phyloP scores from a whole-genome alignment of 202 grass and related monocot species.

The Hordeum pubiflorum region DNA sequence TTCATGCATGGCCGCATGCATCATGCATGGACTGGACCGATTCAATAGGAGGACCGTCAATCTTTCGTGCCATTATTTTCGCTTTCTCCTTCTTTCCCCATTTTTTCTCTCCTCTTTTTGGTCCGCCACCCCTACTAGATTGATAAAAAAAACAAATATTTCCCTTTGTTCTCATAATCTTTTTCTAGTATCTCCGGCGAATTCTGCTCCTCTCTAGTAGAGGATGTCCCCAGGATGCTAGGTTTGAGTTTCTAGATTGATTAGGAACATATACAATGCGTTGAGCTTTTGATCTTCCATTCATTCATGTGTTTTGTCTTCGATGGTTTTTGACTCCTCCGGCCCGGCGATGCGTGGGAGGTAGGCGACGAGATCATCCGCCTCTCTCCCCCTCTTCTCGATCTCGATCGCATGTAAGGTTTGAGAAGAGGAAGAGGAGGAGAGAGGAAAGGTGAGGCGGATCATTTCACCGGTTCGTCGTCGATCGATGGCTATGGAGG shows the following conservation, averaged over 20 bases:
- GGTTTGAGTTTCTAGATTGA: not conserved
- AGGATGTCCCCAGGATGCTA: not conserved
- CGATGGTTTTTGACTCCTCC: not conserved
- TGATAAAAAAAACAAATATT: not conserved
- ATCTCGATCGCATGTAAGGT: not conserved
- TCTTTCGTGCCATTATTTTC: not conserved
- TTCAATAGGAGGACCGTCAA: not conserved
- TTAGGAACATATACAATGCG: not conserved
- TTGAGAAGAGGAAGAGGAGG: not conserved
- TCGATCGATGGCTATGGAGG: not conserved
- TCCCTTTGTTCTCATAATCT: not conserved
- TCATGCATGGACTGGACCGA: not conserved
- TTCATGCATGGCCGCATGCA: not conserved
- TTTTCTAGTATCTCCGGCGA: not conserved
- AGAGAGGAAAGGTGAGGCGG: not conserved
- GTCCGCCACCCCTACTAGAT: not conserved
- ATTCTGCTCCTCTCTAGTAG: not conserved
- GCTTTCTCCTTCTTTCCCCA: not conserved
- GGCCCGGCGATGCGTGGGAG: not conserved
- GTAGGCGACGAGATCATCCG: not conserved
- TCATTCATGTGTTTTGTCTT: not conserved
- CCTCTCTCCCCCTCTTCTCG: not conserved
- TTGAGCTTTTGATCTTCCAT: not conserved
- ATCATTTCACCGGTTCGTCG: not conserved
- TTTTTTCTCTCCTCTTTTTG: not conserved